A percentile compares a stretch with the other conserved stretches of the same genome.
Conservation (phyloP, 805 yeast genomes). For the Starmera pachycereana region DNA sequence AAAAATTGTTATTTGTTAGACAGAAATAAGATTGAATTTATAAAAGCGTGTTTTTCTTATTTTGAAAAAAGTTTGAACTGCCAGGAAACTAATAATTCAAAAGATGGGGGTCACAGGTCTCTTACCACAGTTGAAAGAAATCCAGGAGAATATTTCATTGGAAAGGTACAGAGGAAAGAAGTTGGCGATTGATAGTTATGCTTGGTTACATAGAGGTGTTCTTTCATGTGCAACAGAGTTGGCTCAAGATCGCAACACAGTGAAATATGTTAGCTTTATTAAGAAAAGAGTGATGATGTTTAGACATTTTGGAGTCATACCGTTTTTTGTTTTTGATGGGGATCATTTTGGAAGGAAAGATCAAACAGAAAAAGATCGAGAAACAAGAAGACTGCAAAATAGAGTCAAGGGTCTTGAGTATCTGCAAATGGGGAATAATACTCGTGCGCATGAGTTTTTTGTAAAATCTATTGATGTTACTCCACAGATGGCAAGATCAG, state of each 20-base stretch:
- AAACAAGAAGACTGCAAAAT: conserved; percentile 45
- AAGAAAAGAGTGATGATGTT: conserved; percentile 59
- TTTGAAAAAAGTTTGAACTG: too few species aligned
- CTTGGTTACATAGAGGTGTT: conserved; percentile 91
- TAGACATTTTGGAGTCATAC: conserved; percentile 54
- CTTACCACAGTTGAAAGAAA: conserved; percentile 66
- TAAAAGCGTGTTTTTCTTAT: too few species aligned
- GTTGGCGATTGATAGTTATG: conserved; percentile 89
- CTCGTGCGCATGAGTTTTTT: conserved; percentile 55
- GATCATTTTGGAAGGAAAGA: conserved; percentile 73
- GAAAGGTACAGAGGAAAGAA: conserved; percentile 60
- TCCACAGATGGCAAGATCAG: conserved; percentile 81
- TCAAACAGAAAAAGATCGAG: conserved; percentile 60
- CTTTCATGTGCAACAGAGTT: conserved; percentile 77
- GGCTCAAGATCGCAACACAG: conserved; percentile 60
- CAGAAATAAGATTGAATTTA: too few species aligned
- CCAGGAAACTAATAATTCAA: background rate
- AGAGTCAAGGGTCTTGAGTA: conserved; percentile 42
- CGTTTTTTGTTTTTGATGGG: conserved; percentile 91
- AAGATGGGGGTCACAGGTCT: conserved; percentile 79
- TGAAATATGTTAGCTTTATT: conserved; percentile 61
- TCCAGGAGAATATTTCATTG: conserved; percentile 51
- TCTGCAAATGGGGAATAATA: conserved; percentile 42
- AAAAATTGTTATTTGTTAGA: too few species aligned
- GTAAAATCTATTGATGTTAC: conserved; percentile 80